Evolutionary conservation across 495 filamentous ascomycete genomes (phyloP).

Genomic region (Penicillium lividum): DNA sequence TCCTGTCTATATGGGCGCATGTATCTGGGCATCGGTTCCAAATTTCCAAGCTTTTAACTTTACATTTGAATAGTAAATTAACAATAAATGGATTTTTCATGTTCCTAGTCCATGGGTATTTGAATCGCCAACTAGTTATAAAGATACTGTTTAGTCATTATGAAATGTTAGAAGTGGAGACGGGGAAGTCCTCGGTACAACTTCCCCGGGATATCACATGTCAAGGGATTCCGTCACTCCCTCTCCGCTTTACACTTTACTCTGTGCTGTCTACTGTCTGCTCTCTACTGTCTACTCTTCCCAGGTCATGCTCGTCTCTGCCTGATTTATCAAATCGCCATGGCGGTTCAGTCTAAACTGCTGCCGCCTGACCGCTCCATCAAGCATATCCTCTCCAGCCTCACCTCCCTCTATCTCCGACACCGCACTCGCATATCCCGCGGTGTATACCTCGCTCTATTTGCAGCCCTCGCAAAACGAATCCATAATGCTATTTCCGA

Average conservation of each 20-base stretch:
- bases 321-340: constrained; percentile 41
- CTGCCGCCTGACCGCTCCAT: constrained; percentile 68
- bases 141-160: too few species aligned
- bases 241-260: constrained; percentile 3
- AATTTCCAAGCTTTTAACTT: too few species aligned
- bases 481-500: constrained; percentile 89
- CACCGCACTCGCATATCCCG: constrained; percentile 90
- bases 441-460: constrained; percentile 87
- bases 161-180: background rate
- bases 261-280: constrained; percentile 3
- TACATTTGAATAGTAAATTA: too few species aligned
- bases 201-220: constrained; percentile 39
- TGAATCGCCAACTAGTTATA: too few species aligned
- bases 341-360: constrained; percentile 84
- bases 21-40: too few species aligned
- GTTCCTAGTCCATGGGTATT: too few species aligned
- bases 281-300: constrained; percentile 6
- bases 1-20: too few species aligned
- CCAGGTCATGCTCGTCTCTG: constrained; percentile 36
- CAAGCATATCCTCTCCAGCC: constrained; percentile 68
- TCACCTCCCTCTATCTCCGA: constrained; percentile 75
- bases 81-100: background rate
- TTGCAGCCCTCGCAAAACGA: constrained; percentile 83
- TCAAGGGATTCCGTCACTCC: constrained; percentile 16
- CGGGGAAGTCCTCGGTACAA: constrained; percentile 23